Conservation (phyloP, 305 asterid genomes). For the Petunia hybrid region DNA sequence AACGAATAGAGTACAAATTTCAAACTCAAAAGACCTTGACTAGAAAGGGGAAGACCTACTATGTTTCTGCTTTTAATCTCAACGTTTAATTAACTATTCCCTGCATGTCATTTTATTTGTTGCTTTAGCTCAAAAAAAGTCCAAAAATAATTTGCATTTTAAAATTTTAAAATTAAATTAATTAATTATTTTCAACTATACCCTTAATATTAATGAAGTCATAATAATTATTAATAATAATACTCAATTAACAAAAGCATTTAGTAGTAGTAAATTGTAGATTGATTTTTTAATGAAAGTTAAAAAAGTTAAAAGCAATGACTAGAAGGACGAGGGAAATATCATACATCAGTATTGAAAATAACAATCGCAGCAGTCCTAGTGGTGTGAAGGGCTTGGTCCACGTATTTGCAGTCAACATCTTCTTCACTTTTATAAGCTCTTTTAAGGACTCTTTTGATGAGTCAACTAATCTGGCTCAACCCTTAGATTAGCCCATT, state of each 20-base stretch:
- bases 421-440: not conserved
- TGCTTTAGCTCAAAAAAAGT: too few relatives aligned
- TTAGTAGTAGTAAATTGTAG: too few relatives aligned
- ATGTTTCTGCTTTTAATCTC: not conserved
- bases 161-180: too few relatives aligned
- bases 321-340: too few relatives aligned
- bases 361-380: not conserved
- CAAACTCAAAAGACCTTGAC: conserved; percentile 4
- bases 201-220: too few relatives aligned
- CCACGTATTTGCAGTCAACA: not conserved
- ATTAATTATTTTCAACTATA: too few relatives aligned
- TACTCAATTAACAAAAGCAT: too few relatives aligned
- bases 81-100: not conserved
- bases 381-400: conserved; percentile 4
- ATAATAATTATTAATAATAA: too few relatives aligned
- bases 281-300: too few relatives aligned
- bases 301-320: too few relatives aligned
- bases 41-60: conserved; percentile 4
- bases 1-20: not conserved
- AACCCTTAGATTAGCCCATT: not conserved
- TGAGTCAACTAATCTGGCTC: not conserved
- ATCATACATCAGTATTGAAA: not conserved
- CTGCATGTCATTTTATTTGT: too few relatives aligned
- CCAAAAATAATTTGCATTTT: too few relatives aligned
- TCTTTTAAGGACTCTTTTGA: not conserved